Conservation (phyloP, 495 filamentous ascomycete genomes). For the Talaromyces nanjingensis region DNA sequence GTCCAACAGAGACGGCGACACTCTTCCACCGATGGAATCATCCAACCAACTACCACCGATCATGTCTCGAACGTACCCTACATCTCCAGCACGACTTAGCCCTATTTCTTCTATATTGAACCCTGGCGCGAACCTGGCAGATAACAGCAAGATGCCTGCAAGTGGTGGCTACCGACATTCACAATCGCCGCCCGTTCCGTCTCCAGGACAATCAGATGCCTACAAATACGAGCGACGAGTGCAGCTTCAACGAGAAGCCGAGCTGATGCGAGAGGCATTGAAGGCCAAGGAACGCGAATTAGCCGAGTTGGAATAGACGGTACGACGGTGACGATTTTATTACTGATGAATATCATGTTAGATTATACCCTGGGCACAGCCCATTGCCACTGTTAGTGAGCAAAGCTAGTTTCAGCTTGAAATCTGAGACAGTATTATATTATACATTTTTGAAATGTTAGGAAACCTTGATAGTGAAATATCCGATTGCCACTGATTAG, state of each 20-base stretch:
- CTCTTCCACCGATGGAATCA: conserved; percentile 26
- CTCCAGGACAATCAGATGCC: conserved; percentile 41
- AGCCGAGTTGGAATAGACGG: conserved; percentile 50
- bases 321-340: background rate
- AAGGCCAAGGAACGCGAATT: conserved; percentile 72
- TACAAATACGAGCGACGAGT: conserved; percentile 56
- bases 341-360: conserved; percentile 1
- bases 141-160: conserved; percentile 37
- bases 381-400: background rate
- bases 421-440: background rate
- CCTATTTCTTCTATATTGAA: conserved; percentile 82
- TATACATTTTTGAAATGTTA: background rate
- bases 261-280: conserved; percentile 68
- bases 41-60: conserved; percentile 43
- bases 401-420: background rate
- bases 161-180: conserved; percentile 19
- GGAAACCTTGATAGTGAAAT: background rate
- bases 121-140: conserved; percentile 41
- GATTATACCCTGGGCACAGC: conserved; percentile 5
- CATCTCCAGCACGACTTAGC: conserved; percentile 50
- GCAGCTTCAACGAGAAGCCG: conserved; percentile 64
- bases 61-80: conserved; percentile 32
- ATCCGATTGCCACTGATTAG: background rate
- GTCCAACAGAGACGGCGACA: conserved; percentile 38
- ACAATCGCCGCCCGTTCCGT: conserved; percentile 19